A percentile compares a stretch with the other conserved stretches of the same genome.
These are phyloP conservation scores for Kuraishia floccosa DNA, from an alignment of 805 yeast species.

Conservation along the genomic window DNA sequence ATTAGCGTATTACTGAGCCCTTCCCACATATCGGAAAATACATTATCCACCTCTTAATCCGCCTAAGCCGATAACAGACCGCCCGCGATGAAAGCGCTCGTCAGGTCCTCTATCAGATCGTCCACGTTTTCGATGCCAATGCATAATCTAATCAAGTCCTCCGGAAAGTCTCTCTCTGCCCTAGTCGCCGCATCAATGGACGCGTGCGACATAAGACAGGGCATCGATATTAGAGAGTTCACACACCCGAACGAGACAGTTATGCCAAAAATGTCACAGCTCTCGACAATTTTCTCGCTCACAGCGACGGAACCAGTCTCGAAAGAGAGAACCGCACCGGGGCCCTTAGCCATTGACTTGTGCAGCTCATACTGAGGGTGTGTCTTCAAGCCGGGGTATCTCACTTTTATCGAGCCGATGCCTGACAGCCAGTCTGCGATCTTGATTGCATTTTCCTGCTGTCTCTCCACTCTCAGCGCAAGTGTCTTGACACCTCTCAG, in stretches of 20 bases:
- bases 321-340: constrained; percentile 82
- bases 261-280: constrained; percentile 69
- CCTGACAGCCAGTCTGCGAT: constrained; percentile 65
- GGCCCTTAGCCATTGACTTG: constrained; percentile 65
- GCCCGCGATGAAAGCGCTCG: constrained; percentile 54
- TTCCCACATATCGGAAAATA: no score
- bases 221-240: constrained; percentile 84
- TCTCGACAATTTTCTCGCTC: constrained; percentile 65
- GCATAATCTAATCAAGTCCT: constrained; percentile 81
- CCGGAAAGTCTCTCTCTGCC: constrained; percentile 83
- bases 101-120: constrained; percentile 76
- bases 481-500: constrained; percentile 83
- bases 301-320: constrained; percentile 70
- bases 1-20: no score
- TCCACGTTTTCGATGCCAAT: constrained; percentile 81
- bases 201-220: constrained; percentile 96
- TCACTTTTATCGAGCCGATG: constrained; percentile 63
- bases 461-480: constrained; percentile 77
- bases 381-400: constrained; percentile 75
- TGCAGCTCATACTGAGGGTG: constrained; percentile 82
- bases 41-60: no score
- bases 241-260: constrained; percentile 94
- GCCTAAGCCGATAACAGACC: no score
- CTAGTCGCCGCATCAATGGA: constrained; percentile 83
- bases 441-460: constrained; percentile 68